Evolutionary conservation across 805 yeast genomes (phyloP), one percentile per base, ranked within the genome.

Genomic region (Lipomyces lipofer): DNA sequence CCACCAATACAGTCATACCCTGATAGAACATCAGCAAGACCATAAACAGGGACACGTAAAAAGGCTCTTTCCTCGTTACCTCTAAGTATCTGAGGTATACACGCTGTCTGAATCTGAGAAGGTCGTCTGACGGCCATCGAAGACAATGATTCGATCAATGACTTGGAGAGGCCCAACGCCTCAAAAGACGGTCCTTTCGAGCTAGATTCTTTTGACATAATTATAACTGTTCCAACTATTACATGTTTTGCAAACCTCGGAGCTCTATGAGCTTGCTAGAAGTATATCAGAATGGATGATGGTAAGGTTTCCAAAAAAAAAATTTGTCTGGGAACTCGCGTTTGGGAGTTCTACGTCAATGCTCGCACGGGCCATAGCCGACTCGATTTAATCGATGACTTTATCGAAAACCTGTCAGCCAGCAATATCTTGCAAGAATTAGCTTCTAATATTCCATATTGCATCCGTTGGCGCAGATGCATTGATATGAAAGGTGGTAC

Each of bases 1-100:
- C 99, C 99, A 48, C 99, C 99, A 49, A 94, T 92, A 71, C 97
- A 91, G 69, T 91, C 96, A 63, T 84, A 79, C 6, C 95, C 72
- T 67, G 12, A 8, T 3, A 7, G 21, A 10, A 32, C 7, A 12
- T 25, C 40, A 12, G 22, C 15, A 24, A 27, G 21, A 7, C n/a
- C 12, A 36, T 7, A 15, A 10, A 12, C 24, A 28, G 9, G 5
- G 21, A 9, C n/a, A 13, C 22, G 21, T 13, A 32, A 12, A 12
- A 12, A 17, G 24, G 21, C 5, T 12, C n/a, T 8, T 2, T 15
- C 65, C 19, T n/a, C n/a, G 25, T 25, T 63, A 39, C 79, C 97
- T 39, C 75, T 76, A 35, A 94, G 68, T 53, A 94, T 87, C 52
- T 85, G 80, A 0, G 98, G 98, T 44, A 94, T 92, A 67, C 97